Conservation (phyloP, 2,329 filamentous ascomycete genomes). For the Penicillium brevicompactum region DNA sequence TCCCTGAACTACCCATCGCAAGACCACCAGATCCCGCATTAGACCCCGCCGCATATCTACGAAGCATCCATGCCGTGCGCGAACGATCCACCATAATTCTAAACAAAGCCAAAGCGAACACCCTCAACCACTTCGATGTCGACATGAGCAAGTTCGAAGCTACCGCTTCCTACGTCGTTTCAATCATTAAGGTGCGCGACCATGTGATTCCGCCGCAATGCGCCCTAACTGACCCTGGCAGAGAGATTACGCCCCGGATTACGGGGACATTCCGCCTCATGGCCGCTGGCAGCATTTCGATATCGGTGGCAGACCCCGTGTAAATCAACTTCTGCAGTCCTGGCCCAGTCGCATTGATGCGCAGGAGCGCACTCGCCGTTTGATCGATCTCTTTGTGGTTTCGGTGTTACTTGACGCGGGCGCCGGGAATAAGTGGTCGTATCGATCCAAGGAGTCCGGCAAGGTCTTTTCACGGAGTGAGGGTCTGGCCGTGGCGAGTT, state of each 20-base stretch:
- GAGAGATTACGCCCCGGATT: slow-evolving; percentile 71
- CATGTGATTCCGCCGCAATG: slow-evolving; percentile 3
- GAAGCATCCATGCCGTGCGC: slow-evolving; percentile 84
- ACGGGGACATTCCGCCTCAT: slow-evolving; percentile 78
- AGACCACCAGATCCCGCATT: slow-evolving; percentile 82
- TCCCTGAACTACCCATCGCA: slow-evolving; percentile 79
- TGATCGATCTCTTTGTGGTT: slow-evolving; percentile 65
- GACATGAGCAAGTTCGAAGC: slow-evolving; percentile 82
- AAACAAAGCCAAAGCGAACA: slow-evolving; percentile 74
- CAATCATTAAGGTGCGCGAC: slow-evolving; percentile 80
- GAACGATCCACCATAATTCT: slow-evolving; percentile 75
- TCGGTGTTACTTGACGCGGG: slow-evolving; percentile 69
- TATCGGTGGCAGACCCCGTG: slow-evolving; percentile 57
- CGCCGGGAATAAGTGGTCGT: slow-evolving; percentile 86
- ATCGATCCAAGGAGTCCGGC: slow-evolving; percentile 87
- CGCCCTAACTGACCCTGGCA: slow-evolving; percentile 33
- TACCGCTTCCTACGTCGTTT: slow-evolving; percentile 83
- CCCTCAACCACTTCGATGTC: slow-evolving; percentile 83
- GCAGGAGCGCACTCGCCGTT: slow-evolving; percentile 55
- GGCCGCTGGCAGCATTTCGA: slow-evolving; percentile 68
- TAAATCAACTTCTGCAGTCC: slow-evolving; percentile 52
- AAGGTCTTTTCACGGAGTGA: slow-evolving; percentile 82
- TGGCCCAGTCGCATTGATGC: slow-evolving; percentile 54
- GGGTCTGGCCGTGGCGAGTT: slow-evolving; percentile 74
- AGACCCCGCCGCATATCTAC: slow-evolving; percentile 87